A percentile compares a stretch with the other conserved stretches of the same genome.
Evolutionary conservation across 768 basidiomycete genomes (phyloP).

Genomic region (Lentinula edodes): DNA sequence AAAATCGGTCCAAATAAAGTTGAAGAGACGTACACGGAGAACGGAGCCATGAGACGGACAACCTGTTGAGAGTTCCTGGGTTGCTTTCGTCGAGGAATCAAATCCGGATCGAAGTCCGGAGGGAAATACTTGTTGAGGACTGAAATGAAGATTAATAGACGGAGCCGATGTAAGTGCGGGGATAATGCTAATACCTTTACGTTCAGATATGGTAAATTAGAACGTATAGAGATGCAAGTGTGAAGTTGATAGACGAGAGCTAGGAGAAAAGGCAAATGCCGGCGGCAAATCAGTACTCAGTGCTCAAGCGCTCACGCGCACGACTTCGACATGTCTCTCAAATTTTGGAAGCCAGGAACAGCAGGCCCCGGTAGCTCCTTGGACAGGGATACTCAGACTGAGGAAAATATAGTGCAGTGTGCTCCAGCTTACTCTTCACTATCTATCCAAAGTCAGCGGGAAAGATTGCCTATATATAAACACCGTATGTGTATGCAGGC

Average conservation of each 20-base stretch:
- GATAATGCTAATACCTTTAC: constrained; percentile 6
- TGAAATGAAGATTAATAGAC: constrained; percentile 17
- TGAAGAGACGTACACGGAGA: constrained; percentile 75
- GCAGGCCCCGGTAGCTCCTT: constrained; percentile 79
- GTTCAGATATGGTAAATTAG: constrained; percentile 10
- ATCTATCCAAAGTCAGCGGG: constrained; percentile 70
- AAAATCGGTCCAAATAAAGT: neutral
- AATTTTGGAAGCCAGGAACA: constrained; percentile 92
- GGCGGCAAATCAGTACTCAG: neutral
- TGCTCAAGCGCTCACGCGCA: no score
- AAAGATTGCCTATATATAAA: constrained; percentile 84
- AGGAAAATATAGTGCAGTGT: constrained; percentile 67
- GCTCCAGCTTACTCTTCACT: constrained; percentile 49
- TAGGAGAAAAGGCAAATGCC: neutral
- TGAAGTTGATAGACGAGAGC: neutral
- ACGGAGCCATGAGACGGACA: constrained; percentile 98
- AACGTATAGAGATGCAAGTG: neutral
- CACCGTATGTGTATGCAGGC: constrained; percentile 51
- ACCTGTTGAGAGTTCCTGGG: constrained; percentile 96
- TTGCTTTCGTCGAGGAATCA: constrained; percentile 86
- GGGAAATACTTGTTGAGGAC: constrained; percentile 96
- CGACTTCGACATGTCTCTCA: constrained; percentile 39
- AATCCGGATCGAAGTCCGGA: constrained; percentile 96
- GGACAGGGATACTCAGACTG: constrained; percentile 75
- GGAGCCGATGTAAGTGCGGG: no score